Base-by-base conservation (phyloP, 495 filamentous ascomycete genomes). In the Tuber melanosporum region DNA sequence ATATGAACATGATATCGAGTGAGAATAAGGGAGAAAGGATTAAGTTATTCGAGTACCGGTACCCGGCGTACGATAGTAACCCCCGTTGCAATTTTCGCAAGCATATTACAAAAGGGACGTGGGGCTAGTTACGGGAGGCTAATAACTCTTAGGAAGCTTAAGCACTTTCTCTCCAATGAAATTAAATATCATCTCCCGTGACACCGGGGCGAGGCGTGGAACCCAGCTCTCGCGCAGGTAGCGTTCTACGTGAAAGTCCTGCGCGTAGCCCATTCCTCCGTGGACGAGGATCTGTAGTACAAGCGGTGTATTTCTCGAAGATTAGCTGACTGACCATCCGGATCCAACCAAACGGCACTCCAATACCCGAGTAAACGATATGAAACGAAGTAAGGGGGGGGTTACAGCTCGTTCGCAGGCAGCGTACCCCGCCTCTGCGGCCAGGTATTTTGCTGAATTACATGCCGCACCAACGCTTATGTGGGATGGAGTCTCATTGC, bases 121-220 rank as follows among this genome's bases (percentile, higher is more conserved):
- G 22, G 8, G 49, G 7, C 9, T n/a, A 9, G n/a, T 7, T 57
- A 57, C n/a, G 39, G 15, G 14, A 36, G 22, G 1, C 46, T 73
- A 88, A 80, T 88, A 89, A 75, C 87, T 88, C 76, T 85, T 80
- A 1, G 90, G 89, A 49, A 91, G 83, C 15, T 84, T 84, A 45
- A 94, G 84, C 0, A 90, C 91, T 84, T 90, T 92, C 84, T 95
- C 91, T 39, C 88, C 89, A n/a, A 94, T 87, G 80, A 89, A 93
- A 76, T 92, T 93, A 86, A 92, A 83, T 73, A 94, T 91, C 92
- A 93, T 94, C 85, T 94, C 92, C 77, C 90, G 86, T 82, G 90
- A 92, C 1, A 94, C 90, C 1, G 91, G 92, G 9, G 92, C 91
- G 71, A 95, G 91, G 32, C 92, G 85, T 22, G 92, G 92, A 36